phyloP scores from a whole-genome alignment of 441 rosid species.

The Dalechampia spathulata region DNA sequence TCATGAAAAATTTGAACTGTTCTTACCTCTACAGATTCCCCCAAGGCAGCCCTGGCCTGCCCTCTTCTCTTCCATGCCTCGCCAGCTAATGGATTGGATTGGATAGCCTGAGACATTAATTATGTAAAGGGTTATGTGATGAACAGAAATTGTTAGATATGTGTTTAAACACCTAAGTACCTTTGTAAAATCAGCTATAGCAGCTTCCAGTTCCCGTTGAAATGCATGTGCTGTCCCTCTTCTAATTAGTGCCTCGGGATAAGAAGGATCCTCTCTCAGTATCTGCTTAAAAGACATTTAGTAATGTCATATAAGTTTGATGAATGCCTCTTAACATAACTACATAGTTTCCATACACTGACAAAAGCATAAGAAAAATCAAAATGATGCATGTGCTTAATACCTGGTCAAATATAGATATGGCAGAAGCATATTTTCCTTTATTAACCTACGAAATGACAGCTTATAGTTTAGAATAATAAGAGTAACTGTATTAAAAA shows the following conservation, averaged over 20 bases:
- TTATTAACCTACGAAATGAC: constrained; percentile 71
- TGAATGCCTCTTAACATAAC: constrained; percentile 3
- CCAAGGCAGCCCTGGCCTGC: constrained; percentile 97
- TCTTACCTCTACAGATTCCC: constrained; percentile 78
- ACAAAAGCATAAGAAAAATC: neutral
- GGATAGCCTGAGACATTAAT: constrained; percentile 53
- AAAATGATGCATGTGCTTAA: constrained; percentile 10
- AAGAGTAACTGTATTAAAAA: constrained; percentile 6
- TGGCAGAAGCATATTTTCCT: constrained; percentile 81
- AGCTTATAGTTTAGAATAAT: constrained; percentile 11
- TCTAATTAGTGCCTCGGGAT: constrained; percentile 95
- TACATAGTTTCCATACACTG: constrained; percentile 10
- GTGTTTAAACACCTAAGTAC: too few relatives aligned
- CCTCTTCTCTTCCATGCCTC: constrained; percentile 99
- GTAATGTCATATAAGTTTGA: constrained; percentile 3
- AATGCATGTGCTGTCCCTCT: constrained; percentile 99
- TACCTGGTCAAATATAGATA: constrained; percentile 93
- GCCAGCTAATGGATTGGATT: constrained; percentile 84
- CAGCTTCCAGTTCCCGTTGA: constrained; percentile 80
- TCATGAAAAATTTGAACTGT: constrained; percentile 14
- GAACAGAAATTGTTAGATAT: too few relatives aligned
- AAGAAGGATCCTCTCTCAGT: constrained; percentile 76
- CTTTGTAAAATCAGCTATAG: constrained; percentile 89
- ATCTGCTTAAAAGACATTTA: constrained; percentile 39
- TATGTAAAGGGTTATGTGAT: too few relatives aligned